phyloP scores from a whole-genome alignment of 805 yeast species.

The Nakazawaea siamensis region DNA sequence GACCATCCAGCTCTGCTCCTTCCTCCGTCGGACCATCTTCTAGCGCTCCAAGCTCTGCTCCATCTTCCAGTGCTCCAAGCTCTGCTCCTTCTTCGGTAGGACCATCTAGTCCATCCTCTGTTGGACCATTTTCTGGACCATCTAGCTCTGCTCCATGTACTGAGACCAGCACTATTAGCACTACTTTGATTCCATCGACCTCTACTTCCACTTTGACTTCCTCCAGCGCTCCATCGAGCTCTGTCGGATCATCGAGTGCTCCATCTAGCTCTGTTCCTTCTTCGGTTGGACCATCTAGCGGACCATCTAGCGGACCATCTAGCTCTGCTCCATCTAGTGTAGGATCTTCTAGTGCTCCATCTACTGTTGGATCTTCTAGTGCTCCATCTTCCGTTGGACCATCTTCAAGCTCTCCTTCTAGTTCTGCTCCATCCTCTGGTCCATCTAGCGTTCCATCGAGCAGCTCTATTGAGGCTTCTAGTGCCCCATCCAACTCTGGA shows the following conservation, averaged over 20 bases:
- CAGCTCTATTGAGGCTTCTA: background rate
- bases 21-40: constrained; percentile 3
- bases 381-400: background rate
- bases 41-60: background rate
- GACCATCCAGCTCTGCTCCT: constrained; percentile 1
- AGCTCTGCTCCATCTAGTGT: no score
- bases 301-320: no score
- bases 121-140: background rate
- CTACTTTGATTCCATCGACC: background rate
- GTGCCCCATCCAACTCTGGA: background rate
- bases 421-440: background rate
- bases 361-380: background rate
- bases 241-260: background rate
- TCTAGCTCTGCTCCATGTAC: constrained; percentile 1
- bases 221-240: background rate
- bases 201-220: background rate
- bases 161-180: background rate
- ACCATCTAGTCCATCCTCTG: background rate
- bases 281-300: background rate
- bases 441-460: background rate
- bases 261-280: background rate
- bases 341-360: background rate
- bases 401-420: background rate
- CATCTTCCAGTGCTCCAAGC: background rate
- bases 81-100: background rate